phyloP scores from a whole-genome alignment of 192 early-diverging fungal genomes.

The Cladochytrium replicatum region DNA sequence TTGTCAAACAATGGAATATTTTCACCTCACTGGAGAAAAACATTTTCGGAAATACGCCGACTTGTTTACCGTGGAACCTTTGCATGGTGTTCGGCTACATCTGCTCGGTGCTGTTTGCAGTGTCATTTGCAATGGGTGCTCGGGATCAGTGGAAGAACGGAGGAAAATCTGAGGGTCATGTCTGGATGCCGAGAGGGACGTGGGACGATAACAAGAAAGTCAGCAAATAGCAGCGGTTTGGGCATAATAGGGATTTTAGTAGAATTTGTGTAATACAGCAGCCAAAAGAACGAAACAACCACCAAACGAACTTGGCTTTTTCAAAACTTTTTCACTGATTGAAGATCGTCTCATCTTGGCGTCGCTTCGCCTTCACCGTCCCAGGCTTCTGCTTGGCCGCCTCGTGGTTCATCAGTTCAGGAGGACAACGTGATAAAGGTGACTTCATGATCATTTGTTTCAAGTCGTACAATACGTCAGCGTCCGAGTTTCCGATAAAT shows the following conservation, averaged over 20 bases:
- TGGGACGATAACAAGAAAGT: too few relatives aligned
- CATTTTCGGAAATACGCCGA: neutral
- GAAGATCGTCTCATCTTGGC: conserved; percentile 31
- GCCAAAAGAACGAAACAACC: too few relatives aligned
- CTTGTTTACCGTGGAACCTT: conserved; percentile 25
- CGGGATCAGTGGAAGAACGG: too few relatives aligned
- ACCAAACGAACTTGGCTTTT: too few relatives aligned
- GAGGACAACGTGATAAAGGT: conserved; percentile 64
- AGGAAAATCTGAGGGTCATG: too few relatives aligned
- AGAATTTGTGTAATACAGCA: too few relatives aligned
- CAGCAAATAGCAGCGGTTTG: too few relatives aligned
- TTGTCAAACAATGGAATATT: neutral
- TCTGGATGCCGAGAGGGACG: too few relatives aligned
- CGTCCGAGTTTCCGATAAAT: conserved; percentile 70
- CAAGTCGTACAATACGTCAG: conserved; percentile 81
- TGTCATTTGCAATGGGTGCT: conserved; percentile 22
- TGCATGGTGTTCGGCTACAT: conserved; percentile 28
- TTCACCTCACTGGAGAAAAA: neutral
- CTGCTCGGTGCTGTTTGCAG: conserved; percentile 15
- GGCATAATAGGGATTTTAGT: too few relatives aligned
- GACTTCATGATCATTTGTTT: conserved; percentile 68
- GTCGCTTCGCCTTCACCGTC: conserved; percentile 41
- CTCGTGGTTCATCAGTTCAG: conserved; percentile 72
- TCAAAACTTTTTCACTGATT: too few relatives aligned
- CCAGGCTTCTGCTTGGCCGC: conserved; percentile 31